A percentile compares a stretch with the other conserved stretches of the same genome.
Conservation (phyloP, 176 grass and related monocot genomes). For the Echinochloa phyllopogon region DNA sequence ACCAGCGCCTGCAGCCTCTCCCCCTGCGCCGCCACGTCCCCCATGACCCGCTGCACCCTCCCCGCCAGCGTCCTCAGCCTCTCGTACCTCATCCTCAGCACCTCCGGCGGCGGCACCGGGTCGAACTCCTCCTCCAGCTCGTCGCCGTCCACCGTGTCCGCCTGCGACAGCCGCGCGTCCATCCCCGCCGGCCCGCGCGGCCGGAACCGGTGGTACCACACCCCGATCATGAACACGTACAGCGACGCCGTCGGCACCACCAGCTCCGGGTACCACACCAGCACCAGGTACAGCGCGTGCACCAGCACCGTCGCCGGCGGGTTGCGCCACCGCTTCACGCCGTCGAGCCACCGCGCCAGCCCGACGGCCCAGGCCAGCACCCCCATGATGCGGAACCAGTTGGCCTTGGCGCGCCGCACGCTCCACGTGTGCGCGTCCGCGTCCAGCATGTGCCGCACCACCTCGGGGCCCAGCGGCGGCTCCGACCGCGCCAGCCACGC, state of each 20-base stretch:
- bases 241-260: conserved; percentile 89
- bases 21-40: conserved; percentile 92
- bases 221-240: conserved; percentile 86
- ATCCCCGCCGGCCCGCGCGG: conserved; percentile 75
- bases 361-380: conserved; percentile 94
- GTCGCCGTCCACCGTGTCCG: conserved; percentile 85
- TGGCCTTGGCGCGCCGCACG: conserved; percentile 90
- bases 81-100: conserved; percentile 67
- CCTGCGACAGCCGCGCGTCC: conserved; percentile 91
- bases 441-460: conserved; percentile 87
- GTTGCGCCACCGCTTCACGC: conserved; percentile 71
- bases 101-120: conserved; percentile 63
- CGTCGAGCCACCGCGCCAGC: conserved; percentile 85
- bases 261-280: conserved; percentile 97
- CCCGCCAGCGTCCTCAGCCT: conserved; percentile 75
- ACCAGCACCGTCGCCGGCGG: conserved; percentile 81
- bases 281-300: conserved; percentile 88
- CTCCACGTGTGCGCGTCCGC: conserved; percentile 89
- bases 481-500: conserved; percentile 75
- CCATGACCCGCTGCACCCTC: conserved; percentile 89
- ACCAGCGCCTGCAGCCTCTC: conserved; percentile 95
- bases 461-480: conserved; percentile 88
- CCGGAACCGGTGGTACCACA: conserved; percentile 94
- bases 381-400: conserved; percentile 99
- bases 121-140: conserved; percentile 99